A percentile compares a stretch with the other conserved stretches of the same genome.
Conservation (phyloP, 78 protist genomes). For the Speleostelium caveatum region DNA sequence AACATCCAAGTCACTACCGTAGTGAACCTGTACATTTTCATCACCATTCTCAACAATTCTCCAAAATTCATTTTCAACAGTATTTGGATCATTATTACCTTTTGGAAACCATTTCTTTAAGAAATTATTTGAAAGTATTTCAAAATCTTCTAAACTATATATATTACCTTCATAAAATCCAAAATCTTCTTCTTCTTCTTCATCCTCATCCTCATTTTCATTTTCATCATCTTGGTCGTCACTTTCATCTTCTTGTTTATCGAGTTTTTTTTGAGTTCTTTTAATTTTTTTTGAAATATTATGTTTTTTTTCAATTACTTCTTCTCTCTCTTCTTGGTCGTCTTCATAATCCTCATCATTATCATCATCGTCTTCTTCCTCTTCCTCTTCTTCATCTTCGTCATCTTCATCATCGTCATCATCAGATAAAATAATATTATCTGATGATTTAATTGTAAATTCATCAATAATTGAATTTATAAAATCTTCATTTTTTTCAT, state of each 20-base stretch:
- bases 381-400: slow-evolving; percentile 10
- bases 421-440: neutral
- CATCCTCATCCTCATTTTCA: neutral
- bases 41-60: slow-evolving; percentile 82
- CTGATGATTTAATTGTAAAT: slow-evolving; percentile 15
- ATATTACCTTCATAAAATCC: slow-evolving; percentile 31
- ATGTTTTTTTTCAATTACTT: no score
- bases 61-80: slow-evolving; percentile 83
- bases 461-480: slow-evolving; percentile 14
- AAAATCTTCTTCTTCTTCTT: slow-evolving; percentile 11
- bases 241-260: neutral
- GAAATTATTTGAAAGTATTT: slow-evolving; percentile 38
- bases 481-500: neutral
- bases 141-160: slow-evolving; percentile 32
- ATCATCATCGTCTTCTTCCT: neutral
- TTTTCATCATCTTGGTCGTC: neutral
- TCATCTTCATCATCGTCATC: neutral
- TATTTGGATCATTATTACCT: slow-evolving; percentile 34
- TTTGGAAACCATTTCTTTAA: slow-evolving; percentile 77
- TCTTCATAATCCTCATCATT: neutral
- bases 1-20: slow-evolving; percentile 85
- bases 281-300: no score
- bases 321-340: no score
- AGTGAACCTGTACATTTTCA: slow-evolving; percentile 83
- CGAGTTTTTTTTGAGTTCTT: neutral